Percentiles rank a stretch among this genome's conserved stretches.
phyloP scores from a whole-genome alignment of 768 basidiomycete species.

The Nidula microcarpa region DNA sequence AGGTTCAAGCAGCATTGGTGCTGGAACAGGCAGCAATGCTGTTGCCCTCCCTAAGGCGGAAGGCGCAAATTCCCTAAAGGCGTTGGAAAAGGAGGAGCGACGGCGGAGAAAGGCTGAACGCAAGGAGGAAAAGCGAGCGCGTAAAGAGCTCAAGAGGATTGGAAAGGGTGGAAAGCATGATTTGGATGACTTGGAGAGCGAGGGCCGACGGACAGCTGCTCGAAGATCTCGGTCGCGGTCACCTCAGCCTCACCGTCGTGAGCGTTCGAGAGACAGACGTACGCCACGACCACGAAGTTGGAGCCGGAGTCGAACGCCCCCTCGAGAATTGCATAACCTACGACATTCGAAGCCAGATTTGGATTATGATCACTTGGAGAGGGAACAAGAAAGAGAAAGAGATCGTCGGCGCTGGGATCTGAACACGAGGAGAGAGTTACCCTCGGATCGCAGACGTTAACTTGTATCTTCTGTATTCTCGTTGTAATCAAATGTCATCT shows the following conservation, averaged over 20 bases:
- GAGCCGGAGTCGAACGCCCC: slow-evolving; percentile 7
- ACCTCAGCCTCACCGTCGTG: slow-evolving; percentile 21
- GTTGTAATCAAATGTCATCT: no score
- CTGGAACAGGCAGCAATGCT: slow-evolving; percentile 8
- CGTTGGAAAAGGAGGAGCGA: slow-evolving; percentile 46
- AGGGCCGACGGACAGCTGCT: slow-evolving; percentile 5
- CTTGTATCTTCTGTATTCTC: not conserved
- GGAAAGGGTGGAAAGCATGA: slow-evolving; percentile 26
- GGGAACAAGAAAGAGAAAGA: slow-evolving; percentile 20
- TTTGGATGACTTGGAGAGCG: slow-evolving; percentile 13
- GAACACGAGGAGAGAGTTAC: slow-evolving; percentile 34
- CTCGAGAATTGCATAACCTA: slow-evolving; percentile 1
- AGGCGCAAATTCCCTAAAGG: slow-evolving; percentile 10
- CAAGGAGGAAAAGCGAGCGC: slow-evolving; percentile 58
- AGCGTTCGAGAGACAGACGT: slow-evolving; percentile 3
- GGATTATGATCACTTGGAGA: slow-evolving; percentile 15
- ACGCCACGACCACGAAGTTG: slow-evolving; percentile 1
- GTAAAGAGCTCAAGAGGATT: slow-evolving; percentile 46
- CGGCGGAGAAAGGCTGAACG: slow-evolving; percentile 47
- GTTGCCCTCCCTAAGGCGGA: slow-evolving; percentile 6
- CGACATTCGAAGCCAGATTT: slow-evolving; percentile 3
- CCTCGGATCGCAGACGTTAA: slow-evolving; percentile 11
- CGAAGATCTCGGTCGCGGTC: slow-evolving; percentile 26
- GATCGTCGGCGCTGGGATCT: slow-evolving; percentile 51
- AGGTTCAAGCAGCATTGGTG: slow-evolving; percentile 1